Percentiles rank a stretch among this genome's conserved stretches.
These are phyloP conservation scores for Colletotrichum ledebouriae DNA, from an alignment of 2,329 filamentous ascomycete species.

Conservation along the genomic window DNA sequence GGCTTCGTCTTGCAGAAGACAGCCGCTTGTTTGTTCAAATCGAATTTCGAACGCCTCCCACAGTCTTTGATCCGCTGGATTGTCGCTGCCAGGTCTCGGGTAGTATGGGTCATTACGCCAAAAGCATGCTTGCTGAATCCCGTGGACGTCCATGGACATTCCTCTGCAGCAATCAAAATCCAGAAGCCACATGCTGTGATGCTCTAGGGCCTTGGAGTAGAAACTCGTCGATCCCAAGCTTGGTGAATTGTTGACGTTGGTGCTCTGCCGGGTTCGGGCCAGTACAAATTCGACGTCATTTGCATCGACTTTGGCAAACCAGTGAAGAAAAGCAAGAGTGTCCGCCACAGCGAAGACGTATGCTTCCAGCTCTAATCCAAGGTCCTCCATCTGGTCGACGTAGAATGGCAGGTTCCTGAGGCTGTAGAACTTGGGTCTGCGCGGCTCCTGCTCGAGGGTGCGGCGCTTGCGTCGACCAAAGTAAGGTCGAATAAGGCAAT, in stretches of 20 bases:
- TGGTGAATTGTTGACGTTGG: not conserved
- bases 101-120: not conserved
- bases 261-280: slow-evolving; percentile 42
- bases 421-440: not conserved
- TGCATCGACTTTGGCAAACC: slow-evolving; percentile 61
- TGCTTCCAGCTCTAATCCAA: not conserved
- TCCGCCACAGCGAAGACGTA: slow-evolving; percentile 63
- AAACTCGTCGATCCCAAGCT: not conserved
- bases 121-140: not conserved
- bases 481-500: not conserved
- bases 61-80: not conserved
- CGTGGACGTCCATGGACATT: not conserved
- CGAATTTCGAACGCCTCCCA: not conserved
- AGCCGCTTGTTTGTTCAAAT: not conserved
- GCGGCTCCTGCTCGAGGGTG: not conserved
- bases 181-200: not conserved
- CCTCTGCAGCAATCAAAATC: not conserved
- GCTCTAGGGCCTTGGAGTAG: not conserved
- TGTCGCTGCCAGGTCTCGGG: not conserved
- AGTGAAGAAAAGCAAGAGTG: slow-evolving; percentile 64
- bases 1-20: not conserved
- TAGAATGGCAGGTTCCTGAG: not conserved
- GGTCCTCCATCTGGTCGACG: not conserved
- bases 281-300: slow-evolving; percentile 70
- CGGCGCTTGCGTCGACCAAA: not conserved